Percentiles rank a stretch among this genome's conserved stretches.
These are phyloP conservation scores for Cyclostephanos invisitatus DNA, from an alignment of 108 stramenopile species.

Conservation along the genomic window DNA sequence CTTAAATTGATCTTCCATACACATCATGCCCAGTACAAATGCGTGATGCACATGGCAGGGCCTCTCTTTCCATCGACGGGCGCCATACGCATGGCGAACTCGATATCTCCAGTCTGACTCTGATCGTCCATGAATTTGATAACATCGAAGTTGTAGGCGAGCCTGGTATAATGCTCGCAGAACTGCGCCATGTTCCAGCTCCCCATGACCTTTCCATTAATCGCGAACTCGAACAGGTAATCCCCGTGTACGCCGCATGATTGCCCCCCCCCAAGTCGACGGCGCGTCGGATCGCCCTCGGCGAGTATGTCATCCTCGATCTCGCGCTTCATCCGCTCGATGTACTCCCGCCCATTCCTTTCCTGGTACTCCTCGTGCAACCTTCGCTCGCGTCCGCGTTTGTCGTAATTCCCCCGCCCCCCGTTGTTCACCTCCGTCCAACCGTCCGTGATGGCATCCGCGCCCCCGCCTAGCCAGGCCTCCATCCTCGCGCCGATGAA, in stretches of 20 bases:
- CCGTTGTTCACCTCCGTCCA: conserved; percentile 46
- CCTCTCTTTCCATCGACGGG: not conserved
- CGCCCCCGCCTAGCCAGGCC: conserved; percentile 23
- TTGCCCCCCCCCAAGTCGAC: conserved; percentile 19
- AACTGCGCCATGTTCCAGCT: conserved; percentile 30
- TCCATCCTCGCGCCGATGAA: conserved; percentile 47
- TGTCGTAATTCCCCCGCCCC: conserved; percentile 40
- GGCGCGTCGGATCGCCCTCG: conserved; percentile 16
- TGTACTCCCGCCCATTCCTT: not conserved
- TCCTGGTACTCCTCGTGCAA: conserved; percentile 20
- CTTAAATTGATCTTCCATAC: not conserved
- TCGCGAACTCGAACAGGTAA: conserved; percentile 38
- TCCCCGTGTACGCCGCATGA: conserved; percentile 27
- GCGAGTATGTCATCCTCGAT: conserved; percentile 27
- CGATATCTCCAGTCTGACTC: conserved; percentile 38
- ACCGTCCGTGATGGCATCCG: conserved; percentile 12
- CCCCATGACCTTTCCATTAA: conserved; percentile 25
- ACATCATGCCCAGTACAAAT: conserved; percentile 6
- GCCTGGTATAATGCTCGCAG: conserved; percentile 42
- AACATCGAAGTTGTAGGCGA: conserved; percentile 38
- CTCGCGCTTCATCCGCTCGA: conserved; percentile 26
- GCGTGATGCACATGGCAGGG: conserved; percentile 2
- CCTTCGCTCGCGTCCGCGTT: conserved; percentile 19
- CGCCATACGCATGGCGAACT: conserved; percentile 14
- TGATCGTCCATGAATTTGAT: conserved; percentile 42